Evolutionary conservation across 75 land plant species (phyloP).

Genomic region (Adiantum capillusveneris): DNA sequence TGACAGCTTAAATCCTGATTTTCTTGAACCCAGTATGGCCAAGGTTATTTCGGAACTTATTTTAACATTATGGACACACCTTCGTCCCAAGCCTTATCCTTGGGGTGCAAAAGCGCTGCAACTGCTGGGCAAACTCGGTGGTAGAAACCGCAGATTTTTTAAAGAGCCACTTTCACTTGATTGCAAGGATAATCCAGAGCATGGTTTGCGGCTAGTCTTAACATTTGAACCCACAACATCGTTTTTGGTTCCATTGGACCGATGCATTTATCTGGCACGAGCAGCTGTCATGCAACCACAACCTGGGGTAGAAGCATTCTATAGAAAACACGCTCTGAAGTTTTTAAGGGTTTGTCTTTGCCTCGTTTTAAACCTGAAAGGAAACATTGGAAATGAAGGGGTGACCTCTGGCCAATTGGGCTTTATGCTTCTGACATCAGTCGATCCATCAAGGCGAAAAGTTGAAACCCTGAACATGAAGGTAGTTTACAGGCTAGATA

Average conservation of each 20-base stretch:
- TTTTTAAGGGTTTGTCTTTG: slow-evolving; percentile 84
- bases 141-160: slow-evolving; percentile 88
- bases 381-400: slow-evolving; percentile 67
- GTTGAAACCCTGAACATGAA: slow-evolving; percentile 70
- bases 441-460: slow-evolving; percentile 73
- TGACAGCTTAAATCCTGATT: slow-evolving; percentile 97
- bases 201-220: slow-evolving; percentile 88
- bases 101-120: slow-evolving; percentile 94
- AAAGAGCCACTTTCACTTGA: slow-evolving; percentile 95
- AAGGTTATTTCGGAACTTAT: slow-evolving; percentile 90
- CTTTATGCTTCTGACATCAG: slow-evolving; percentile 54
- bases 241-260: slow-evolving; percentile 93
- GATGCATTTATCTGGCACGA: slow-evolving; percentile 85
- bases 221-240: slow-evolving; percentile 98
- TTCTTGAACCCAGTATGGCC: slow-evolving; percentile 99
- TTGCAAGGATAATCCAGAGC: slow-evolving; percentile 99
- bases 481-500: slow-evolving; percentile 30
- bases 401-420: slow-evolving; percentile 60
- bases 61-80: slow-evolving; percentile 91
- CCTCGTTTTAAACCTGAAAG: slow-evolving; percentile 83
- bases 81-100: slow-evolving; percentile 84
- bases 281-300: slow-evolving; percentile 68
- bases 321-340: slow-evolving; percentile 86
- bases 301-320: slow-evolving; percentile 62
- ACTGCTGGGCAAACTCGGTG: slow-evolving; percentile 92